Percentiles rank a stretch among this genome's conserved stretches.
Evolutionary conservation across 176 grass and related monocot species (phyloP).

Genomic region (Zoysia japonica): DNA sequence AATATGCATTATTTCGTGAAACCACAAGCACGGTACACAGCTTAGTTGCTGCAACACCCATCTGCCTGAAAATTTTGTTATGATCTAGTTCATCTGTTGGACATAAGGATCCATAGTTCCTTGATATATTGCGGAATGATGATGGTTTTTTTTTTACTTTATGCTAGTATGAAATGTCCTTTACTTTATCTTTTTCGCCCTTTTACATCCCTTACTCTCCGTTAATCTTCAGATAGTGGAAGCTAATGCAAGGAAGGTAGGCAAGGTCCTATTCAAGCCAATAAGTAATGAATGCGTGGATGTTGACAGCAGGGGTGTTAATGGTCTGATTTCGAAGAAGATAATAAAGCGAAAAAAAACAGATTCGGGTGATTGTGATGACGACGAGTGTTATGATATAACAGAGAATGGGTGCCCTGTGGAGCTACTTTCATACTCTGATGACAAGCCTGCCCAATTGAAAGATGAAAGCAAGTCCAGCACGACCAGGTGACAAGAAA

Average conservation of each 20-base stretch:
- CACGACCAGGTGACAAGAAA: slow-evolving; percentile 41
- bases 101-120: not conserved
- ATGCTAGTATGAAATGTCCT: not conserved
- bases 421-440: slow-evolving; percentile 44
- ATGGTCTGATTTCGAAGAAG: slow-evolving; percentile 59
- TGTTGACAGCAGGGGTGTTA: slow-evolving; percentile 52
- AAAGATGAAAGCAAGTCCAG: slow-evolving; percentile 48
- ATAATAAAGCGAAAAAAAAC: slow-evolving; percentile 71
- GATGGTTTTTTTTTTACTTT: not conserved
- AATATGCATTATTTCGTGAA: not conserved
- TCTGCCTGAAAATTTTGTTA: not conserved
- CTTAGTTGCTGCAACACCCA: not conserved
- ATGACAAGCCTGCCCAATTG: slow-evolving; percentile 29
- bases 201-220: not conserved
- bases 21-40: not conserved
- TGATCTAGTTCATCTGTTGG: not conserved
- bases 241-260: slow-evolving; percentile 73
- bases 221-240: slow-evolving; percentile 52
- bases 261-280: slow-evolving; percentile 74
- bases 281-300: slow-evolving; percentile 60
- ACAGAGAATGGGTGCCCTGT: slow-evolving; percentile 51
- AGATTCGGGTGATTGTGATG: slow-evolving; percentile 18
- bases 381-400: slow-evolving; percentile 27
- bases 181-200: not conserved
- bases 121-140: not conserved